Base-by-base conservation (phyloP, 306 rosid genomes). In the Trifolium repens region DNA sequence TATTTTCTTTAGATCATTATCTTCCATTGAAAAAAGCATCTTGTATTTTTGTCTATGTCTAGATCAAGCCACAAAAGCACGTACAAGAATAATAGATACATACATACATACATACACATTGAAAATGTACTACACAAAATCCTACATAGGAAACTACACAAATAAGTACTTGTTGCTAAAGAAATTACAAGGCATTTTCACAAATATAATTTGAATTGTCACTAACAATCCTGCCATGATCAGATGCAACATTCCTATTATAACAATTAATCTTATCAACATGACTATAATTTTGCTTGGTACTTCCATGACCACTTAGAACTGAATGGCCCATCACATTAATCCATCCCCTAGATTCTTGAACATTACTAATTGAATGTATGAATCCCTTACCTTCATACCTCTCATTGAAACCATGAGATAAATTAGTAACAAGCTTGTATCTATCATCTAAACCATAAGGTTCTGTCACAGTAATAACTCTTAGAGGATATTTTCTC, bases 331-430 rank as follows among this genome's bases (percentile, higher is more conserved):
- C 98, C 87, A 78, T 73, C 11, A 92, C 94, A 79, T 81, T 84
- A 85, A 90, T 90, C 98, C 98, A 92, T 8, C 98, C 98, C 2
- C 27, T 67, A 0, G 88, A 90, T 62, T 81, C 84, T 82, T 92
- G 98, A 1, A 4, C 8, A 67, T 88, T 88, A 57, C 13, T 16
- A 27, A 87, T 32, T 6, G 50, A 55, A 13, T 65, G 87, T 14
- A 17, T 5, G 1, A 50, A 43, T 3, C 73, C 44, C 5, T 71
- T 71, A 3, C 84, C 67, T 22, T 60, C 17, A 67, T 72, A n/a
- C 72, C 57, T 77, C 85, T 89, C 94, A 11, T 16, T 40, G 9
- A 85, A n/a, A n/a, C 73, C 79, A 74, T 86, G 96, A 8, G 90
- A 78, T 19, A 92, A 66, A 78, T 92, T 84, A 47, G 91, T 89